phyloP scores from a whole-genome alignment of 495 filamentous ascomycete genomes.

The Annulohypoxylon moriforme region DNA sequence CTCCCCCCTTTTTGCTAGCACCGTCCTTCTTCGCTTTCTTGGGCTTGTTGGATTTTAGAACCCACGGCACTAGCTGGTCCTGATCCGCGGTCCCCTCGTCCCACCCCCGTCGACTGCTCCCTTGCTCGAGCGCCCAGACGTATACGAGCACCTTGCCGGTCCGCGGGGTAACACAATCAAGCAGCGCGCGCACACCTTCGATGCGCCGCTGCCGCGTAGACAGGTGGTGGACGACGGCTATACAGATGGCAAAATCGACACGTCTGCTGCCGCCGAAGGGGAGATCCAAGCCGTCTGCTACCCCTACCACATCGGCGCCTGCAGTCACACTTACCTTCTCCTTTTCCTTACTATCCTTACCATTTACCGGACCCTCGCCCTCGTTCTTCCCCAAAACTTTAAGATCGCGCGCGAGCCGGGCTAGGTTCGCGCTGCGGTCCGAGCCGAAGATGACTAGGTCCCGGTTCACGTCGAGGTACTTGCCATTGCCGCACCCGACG shows the following conservation, averaged over 20 bases:
- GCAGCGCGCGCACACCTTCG: conserved; percentile 76
- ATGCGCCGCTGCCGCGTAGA: conserved; percentile 82
- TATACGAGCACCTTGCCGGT: conserved; percentile 81
- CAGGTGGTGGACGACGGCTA: conserved; percentile 95
- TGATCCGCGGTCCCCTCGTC: conserved; percentile 80
- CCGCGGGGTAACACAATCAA: conserved; percentile 68
- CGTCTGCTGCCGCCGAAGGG: conserved; percentile 67
- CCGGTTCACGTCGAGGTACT: conserved; percentile 85
- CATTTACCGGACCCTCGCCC: conserved; percentile 15
- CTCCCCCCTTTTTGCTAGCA: conserved; percentile 17
- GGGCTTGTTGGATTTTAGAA: conserved; percentile 65
- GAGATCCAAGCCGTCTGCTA: conserved; percentile 78
- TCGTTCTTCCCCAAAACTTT: conserved; percentile 58
- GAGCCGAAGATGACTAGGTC: conserved; percentile 86
- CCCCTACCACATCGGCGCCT: conserved; percentile 56
- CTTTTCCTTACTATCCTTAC: neutral
- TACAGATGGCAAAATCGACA: conserved; percentile 95
- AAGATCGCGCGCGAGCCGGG: conserved; percentile 75
- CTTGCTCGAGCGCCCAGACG: conserved; percentile 98
- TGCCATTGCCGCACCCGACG: conserved; percentile 95
- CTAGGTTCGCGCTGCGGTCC: conserved; percentile 84
- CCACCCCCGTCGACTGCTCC: conserved; percentile 89
- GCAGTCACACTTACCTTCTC: neutral
- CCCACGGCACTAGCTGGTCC: conserved; percentile 97
- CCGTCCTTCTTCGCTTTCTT: conserved; percentile 45